Evolutionary conservation across 345 rosid genomes (phyloP), one percentile per base, ranked within the genome.

Genomic region (Rhodamnia argentea): DNA sequence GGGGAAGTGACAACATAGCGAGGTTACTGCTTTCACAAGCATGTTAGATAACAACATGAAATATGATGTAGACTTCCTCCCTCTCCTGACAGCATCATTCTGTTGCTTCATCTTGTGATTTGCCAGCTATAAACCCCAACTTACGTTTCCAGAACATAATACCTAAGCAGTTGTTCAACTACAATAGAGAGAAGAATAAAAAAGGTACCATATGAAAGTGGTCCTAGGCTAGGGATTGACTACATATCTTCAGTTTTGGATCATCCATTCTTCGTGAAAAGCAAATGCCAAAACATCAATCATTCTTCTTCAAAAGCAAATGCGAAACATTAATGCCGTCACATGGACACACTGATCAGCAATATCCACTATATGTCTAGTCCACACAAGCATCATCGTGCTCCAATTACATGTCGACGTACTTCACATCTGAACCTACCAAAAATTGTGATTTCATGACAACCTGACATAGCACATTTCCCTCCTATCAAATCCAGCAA

Each of bases 361-460:
- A 64, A 32, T 16, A 32, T 29, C 18, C 9, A 64, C 78, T 18
- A 32, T 5, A 32, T 16, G 44, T 64, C 24, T 20, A 22, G 59
- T 56, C 78, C 40, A 4, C 13, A 32, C 44, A 32, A 32, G 44
- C 0, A 64, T 32, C 78, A 64, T 64, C 0, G 11, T 1, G 1
- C 23, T 64, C 44, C 0, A 0, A 64, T 32, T 15, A 0, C 8
- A 62, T 14, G 75, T 7, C 40, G 5, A 14, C 0, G 75, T 15
- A 62, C 75, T 62, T 6, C 10, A 60, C 13, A 60, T 0, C 74
- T 60, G 37, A n/a, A 60, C 37, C 74, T 60, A 16, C 23, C 42
- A 40, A 62, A 62, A 29, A 62, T 62, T 62, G 42, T 40, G 42
- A 62, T 29, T 62, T 1, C 75, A 0, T 7, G 23, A 62, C 75